Conservation (phyloP, 129 eudicot genomes). For the Lonicera japonica region DNA sequence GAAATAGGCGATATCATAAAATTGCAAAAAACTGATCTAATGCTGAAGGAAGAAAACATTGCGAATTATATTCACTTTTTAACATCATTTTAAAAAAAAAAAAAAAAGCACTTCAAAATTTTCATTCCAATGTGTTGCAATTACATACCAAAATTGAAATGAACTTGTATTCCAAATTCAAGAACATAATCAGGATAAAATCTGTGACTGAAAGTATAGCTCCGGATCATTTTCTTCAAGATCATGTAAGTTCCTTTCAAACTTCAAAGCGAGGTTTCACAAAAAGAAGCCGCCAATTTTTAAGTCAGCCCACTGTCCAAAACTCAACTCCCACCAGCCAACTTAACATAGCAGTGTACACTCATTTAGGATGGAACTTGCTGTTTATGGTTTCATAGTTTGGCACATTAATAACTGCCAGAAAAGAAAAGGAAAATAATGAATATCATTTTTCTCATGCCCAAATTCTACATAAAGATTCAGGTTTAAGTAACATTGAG, state of each 20-base stretch:
- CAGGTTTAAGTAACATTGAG: not conserved
- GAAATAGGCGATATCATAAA: too few relatives aligned
- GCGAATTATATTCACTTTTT: too few relatives aligned
- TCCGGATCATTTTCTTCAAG: not conserved
- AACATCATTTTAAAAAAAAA: too few relatives aligned
- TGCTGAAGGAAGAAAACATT: too few relatives aligned
- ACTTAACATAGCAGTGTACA: not conserved
- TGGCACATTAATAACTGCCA: conserved; percentile 42
- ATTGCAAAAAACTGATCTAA: too few relatives aligned
- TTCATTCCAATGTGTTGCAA: too few relatives aligned
- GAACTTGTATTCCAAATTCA: not conserved
- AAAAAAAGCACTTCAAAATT: too few relatives aligned
- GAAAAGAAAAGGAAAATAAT: not conserved
- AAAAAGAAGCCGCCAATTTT: not conserved
- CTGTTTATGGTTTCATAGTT: conserved; percentile 34
- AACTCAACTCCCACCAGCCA: not conserved
- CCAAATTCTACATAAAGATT: not conserved
- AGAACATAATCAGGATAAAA: not conserved
- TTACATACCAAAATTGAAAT: not conserved
- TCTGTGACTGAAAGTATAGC: not conserved
- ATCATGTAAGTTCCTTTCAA: not conserved
- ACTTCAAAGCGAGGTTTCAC: not conserved
- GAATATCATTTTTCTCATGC: not conserved
- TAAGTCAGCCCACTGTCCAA: not conserved
- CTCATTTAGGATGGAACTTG: conserved; percentile 28